Percentiles rank a stretch among this genome's conserved stretches.
Conservation (phyloP, 1,284 basidiomycete genomes). For the Tremellales sp. region DNA sequence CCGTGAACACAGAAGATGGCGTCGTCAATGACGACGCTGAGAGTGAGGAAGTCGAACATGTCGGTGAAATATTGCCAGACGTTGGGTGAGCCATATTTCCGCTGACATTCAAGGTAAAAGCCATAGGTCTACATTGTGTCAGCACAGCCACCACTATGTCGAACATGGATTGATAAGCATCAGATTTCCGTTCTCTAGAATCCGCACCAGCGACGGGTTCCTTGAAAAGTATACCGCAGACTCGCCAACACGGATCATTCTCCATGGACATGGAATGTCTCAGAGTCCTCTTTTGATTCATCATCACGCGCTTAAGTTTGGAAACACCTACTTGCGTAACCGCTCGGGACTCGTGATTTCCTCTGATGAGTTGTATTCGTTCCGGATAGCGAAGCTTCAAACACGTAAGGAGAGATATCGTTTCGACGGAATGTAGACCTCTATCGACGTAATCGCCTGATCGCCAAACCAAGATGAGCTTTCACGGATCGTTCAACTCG, state of each 20-base stretch:
- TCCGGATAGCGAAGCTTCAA: constrained; percentile 96
- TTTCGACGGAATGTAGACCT: constrained; percentile 96
- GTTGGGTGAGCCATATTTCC: constrained; percentile 93
- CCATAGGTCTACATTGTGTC: constrained; percentile 76
- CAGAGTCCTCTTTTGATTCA: constrained; percentile 46
- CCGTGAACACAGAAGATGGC: constrained; percentile 99
- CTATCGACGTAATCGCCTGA: constrained; percentile 97
- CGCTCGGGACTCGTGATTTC: constrained; percentile 96
- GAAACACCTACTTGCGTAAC: constrained; percentile 80
- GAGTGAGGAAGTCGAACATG: constrained; percentile 99
- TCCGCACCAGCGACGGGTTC: constrained; percentile 21
- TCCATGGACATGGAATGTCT: constrained; percentile 26
- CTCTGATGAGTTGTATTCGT: constrained; percentile 92
- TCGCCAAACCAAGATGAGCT: neutral
- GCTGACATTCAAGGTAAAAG: constrained; percentile 96
- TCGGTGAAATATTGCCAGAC: constrained; percentile 99
- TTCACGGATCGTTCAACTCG: constrained; percentile 3
- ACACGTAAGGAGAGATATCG: constrained; percentile 93
- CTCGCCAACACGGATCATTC: constrained; percentile 15
- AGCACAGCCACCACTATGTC: neutral
- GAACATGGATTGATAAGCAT: constrained; percentile 14
- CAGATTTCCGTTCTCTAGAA: constrained; percentile 48
- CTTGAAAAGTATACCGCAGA: constrained; percentile 31
- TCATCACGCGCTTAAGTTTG: constrained; percentile 23
- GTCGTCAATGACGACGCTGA: constrained; percentile 98